These are phyloP conservation scores for Metschnikowia matae DNA, from an alignment of 805 yeast species.

Conservation along the genomic window DNA sequence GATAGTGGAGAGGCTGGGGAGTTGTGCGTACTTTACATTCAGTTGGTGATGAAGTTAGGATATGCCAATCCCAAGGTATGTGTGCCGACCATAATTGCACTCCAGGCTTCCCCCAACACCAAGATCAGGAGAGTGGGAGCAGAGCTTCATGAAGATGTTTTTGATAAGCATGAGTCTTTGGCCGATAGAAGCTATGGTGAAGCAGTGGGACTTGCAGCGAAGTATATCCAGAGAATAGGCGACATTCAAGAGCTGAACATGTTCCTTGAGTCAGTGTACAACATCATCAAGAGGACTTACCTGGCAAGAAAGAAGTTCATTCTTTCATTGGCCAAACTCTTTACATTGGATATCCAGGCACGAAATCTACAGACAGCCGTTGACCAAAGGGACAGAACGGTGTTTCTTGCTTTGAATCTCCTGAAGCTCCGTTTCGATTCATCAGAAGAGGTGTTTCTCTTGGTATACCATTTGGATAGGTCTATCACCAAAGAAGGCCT, in stretches of 20 bases:
- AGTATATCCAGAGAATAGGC: conserved; percentile 28
- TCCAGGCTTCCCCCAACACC: conserved; percentile 50
- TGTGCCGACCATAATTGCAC: conserved; percentile 65
- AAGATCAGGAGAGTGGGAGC: conserved; percentile 46
- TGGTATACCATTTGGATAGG: conserved; percentile 44
- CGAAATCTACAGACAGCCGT: conserved; percentile 10
- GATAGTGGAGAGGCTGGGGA: conserved; percentile 45
- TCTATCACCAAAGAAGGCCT: conserved; percentile 40
- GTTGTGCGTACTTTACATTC: conserved; percentile 52
- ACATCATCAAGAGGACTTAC: conserved; percentile 36
- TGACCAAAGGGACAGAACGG: conserved; percentile 20
- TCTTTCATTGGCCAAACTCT: conserved; percentile 20
- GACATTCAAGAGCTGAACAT: conserved; percentile 24
- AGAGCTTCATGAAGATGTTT: conserved; percentile 50
- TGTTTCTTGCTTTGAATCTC: conserved; percentile 36
- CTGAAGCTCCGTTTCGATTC: conserved; percentile 32
- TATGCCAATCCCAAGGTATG: conserved; percentile 71
- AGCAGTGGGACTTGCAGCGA: conserved; percentile 55
- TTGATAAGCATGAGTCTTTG: conserved; percentile 66
- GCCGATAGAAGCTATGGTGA: conserved; percentile 62
- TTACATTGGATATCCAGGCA: conserved; percentile 11
- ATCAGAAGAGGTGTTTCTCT: conserved; percentile 48
- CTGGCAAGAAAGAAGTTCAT: conserved; percentile 42
- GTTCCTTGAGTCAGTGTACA: conserved; percentile 40
- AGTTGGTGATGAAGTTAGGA: conserved; percentile 57